Evolutionary conservation across 1,284 basidiomycete species (phyloP).

Genomic region (Coriolopsis trogii): DNA sequence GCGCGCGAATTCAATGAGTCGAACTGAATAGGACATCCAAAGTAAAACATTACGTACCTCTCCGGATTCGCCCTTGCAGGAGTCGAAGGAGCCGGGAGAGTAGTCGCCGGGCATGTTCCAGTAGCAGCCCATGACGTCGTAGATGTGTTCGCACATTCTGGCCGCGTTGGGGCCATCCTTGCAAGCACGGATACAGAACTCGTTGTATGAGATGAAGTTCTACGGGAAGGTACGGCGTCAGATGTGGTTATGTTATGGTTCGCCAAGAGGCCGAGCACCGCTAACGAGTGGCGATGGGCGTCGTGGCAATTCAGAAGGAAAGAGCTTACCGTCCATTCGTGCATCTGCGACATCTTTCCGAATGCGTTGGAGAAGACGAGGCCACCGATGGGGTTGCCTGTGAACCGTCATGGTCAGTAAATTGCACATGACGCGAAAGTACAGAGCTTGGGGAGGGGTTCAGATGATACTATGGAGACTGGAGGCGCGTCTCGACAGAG

Average conservation of each 20-base stretch:
- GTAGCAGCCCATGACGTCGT: slow-evolving; percentile 64
- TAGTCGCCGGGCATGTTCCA: slow-evolving; percentile 77
- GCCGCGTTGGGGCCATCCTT: slow-evolving; percentile 60
- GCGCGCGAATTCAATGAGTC: slow-evolving; percentile 2
- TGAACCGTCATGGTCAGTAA: slow-evolving; percentile 10
- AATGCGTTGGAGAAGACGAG: slow-evolving; percentile 76
- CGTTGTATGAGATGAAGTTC: slow-evolving; percentile 59
- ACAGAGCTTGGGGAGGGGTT: no score
- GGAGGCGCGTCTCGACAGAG: no score
- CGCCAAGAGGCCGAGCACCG: slow-evolving; percentile 9
- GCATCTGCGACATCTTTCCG: slow-evolving; percentile 56
- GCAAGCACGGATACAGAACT: slow-evolving; percentile 81
- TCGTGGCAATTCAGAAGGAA: no score
- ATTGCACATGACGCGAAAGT: neutral
- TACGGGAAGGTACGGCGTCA: slow-evolving; percentile 20
- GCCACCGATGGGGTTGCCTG: slow-evolving; percentile 68
- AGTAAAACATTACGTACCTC: slow-evolving; percentile 43
- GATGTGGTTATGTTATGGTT: neutral
- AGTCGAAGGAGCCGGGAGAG: slow-evolving; percentile 56
- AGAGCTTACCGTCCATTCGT: slow-evolving; percentile 64
- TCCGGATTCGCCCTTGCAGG: slow-evolving; percentile 54
- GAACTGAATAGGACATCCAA: neutral
- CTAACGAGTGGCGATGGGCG: no score
- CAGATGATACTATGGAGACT: neutral
- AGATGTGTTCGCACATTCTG: slow-evolving; percentile 66